Evolutionary conservation across 2,329 filamentous ascomycete genomes (phyloP).

Genomic region (Cladophialophora bantiana): DNA sequence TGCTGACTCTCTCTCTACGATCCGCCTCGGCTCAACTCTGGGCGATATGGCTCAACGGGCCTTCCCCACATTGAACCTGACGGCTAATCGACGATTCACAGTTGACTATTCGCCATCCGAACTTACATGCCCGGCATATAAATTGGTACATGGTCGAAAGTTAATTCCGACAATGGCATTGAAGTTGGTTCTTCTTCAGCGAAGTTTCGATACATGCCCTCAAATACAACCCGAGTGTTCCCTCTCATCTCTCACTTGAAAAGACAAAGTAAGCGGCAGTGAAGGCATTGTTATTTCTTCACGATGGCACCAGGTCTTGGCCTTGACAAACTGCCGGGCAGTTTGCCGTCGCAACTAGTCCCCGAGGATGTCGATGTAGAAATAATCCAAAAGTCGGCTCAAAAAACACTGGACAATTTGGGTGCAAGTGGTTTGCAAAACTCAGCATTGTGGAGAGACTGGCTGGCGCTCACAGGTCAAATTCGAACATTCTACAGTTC

Average conservation of each 20-base stretch:
- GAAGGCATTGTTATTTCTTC: background rate
- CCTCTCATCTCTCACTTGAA: too few species aligned
- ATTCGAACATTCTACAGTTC: constrained; percentile 38
- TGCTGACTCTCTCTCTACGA: background rate
- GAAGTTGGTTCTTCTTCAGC: background rate
- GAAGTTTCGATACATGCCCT: too few species aligned
- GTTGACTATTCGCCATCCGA: background rate
- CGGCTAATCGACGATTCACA: constrained; percentile 1
- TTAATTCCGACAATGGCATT: background rate
- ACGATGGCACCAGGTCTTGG: constrained; percentile 14
- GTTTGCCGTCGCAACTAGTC: constrained; percentile 34
- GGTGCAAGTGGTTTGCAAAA: background rate
- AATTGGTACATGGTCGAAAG: background rate
- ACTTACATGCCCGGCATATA: background rate
- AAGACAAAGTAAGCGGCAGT: too few species aligned
- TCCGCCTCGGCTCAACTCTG: background rate
- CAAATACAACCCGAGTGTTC: too few species aligned
- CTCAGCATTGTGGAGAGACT: constrained; percentile 41
- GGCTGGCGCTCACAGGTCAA: constrained; percentile 40
- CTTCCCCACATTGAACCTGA: background rate
- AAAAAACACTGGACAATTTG: constrained; percentile 1
- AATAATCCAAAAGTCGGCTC: constrained; percentile 11
- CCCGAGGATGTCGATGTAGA: constrained; percentile 33
- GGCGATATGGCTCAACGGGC: background rate
- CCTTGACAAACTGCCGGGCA: constrained; percentile 37